Evolutionary conservation across 2,329 filamentous ascomycete species (phyloP), one percentile per base, ranked within the genome.

Genomic region (Epichloe gansuensis): DNA sequence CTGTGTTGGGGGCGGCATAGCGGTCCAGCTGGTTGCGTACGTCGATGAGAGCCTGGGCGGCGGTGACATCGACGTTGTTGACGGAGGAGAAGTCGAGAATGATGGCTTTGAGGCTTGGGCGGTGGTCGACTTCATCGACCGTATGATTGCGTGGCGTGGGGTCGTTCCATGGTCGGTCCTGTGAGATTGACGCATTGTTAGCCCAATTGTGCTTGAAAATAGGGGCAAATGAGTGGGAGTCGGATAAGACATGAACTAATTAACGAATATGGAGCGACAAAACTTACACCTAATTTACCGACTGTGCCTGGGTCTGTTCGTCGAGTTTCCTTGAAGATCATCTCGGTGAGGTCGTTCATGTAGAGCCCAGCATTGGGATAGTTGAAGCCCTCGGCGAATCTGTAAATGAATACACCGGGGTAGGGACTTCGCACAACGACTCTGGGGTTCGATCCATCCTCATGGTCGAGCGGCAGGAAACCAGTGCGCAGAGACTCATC

Each of bases 141-240:
- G 63, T 52, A 37, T 61, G 59, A 53, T 68, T 66, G 51, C 69
- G 63, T 3, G 68, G 74, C 55, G 66, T 71, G 7, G 70, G 68
- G 54, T 81, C 76, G 61, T 80, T 80, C 80, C 79, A 82, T 0
- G 79, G 75, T 0, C 78, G 75, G 57, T 82, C 72, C 64, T 65
- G 47, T 7, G 48, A n/a, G 1, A 31, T 15, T n/a, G 35, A 50
- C 8, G 2, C 2, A 39, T 31, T 17, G 53, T 62, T 47, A 62
- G 57, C 42, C 23, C 23, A 31, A 37, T 13, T 38, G 21, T 38
- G 13, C 7, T n/a, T 5, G 5, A 8, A 13, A n/a, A 15, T 13
- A 34, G 15, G 7, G 8, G 6, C 11, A 41, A 23, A 38, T 13
- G n/a, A n/a, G 12, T 5, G n/a, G 11, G 4, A 31, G 28, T 8